A percentile compares a stretch with the other conserved stretches of the same genome.
phyloP scores from a whole-genome alignment of 2,329 filamentous ascomycete species.

The Colletotrichum orbiculare region DNA sequence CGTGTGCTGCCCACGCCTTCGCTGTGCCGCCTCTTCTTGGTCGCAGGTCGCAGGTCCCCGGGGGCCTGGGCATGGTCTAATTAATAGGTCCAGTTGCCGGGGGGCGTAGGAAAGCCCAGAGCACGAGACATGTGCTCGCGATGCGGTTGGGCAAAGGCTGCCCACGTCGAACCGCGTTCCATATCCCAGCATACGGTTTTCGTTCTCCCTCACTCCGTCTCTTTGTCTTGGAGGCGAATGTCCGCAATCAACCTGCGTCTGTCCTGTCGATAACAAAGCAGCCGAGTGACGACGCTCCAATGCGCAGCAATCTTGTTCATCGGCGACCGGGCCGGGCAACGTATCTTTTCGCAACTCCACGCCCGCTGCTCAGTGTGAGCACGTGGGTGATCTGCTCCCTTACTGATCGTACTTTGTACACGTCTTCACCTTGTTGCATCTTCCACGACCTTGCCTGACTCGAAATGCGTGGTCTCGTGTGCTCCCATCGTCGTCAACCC shows the following conservation, averaged over 20 bases:
- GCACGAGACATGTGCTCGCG: conserved; percentile 34
- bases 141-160: conserved; percentile 17
- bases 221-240: no score
- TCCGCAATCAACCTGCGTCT: no score
- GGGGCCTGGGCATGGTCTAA: conserved; percentile 3
- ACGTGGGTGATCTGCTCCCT: conserved; percentile 23
- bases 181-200: background rate
- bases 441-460: background rate
- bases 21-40: conserved; percentile 17
- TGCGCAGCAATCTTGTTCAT: no score
- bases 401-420: background rate
- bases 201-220: no score
- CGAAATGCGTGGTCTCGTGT: background rate
- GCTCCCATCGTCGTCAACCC: no score
- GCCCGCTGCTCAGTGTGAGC: conserved; percentile 23
- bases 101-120: conserved; percentile 12
- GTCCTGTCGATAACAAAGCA: no score
- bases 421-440: background rate
- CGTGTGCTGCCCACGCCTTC: conserved; percentile 19
- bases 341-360: conserved; percentile 6
- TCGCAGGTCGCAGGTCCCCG: conserved; percentile 2
- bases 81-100: background rate
- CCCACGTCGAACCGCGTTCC: conserved; percentile 2
- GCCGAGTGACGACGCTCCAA: no score
- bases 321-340: background rate